Percentiles rank a stretch among this genome's conserved stretches.
Evolutionary conservation across 257 asterid genomes (phyloP).

Genomic region (Verbascum thapsus): DNA sequence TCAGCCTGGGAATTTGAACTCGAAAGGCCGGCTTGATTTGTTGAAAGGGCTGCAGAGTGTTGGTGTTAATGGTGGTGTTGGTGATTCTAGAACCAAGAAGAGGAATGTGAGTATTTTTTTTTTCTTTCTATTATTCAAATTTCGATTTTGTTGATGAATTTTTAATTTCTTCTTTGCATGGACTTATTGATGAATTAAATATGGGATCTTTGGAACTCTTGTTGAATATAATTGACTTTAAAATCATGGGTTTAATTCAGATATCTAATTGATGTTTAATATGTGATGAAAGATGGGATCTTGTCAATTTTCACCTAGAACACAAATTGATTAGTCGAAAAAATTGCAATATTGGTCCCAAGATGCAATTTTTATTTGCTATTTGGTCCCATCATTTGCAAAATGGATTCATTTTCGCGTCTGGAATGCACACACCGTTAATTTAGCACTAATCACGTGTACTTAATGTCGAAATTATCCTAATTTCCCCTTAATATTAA

Average conservation of each 20-base stretch:
- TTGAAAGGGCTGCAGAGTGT: conserved; percentile 44
- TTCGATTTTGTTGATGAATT: background rate
- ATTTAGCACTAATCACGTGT: no score
- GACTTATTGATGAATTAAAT: background rate
- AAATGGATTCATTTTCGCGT: no score
- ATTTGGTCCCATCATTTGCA: no score
- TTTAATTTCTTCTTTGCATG: background rate
- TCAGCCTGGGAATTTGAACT: conserved; percentile 44
- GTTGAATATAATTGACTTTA: background rate
- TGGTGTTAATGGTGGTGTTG: conserved; percentile 33
- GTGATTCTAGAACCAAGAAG: conserved; percentile 38
- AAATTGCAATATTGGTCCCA: no score
- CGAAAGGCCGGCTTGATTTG: conserved; percentile 42
- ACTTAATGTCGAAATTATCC: no score
- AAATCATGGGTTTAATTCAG: background rate
- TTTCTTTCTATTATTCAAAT: no score
- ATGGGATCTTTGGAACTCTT: background rate
- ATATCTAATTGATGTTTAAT: background rate
- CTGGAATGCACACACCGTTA: no score
- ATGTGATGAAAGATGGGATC: conserved; percentile 29
- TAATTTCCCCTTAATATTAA: no score
- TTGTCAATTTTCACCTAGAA: background rate
- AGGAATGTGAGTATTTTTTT: conserved; percentile 46
- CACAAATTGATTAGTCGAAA: conserved; percentile 2
- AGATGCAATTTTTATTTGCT: no score